A percentile compares a stretch with the other conserved stretches of the same genome.
Evolutionary conservation across 306 rosid species (phyloP).

Genomic region (Quercus wislizeni): DNA sequence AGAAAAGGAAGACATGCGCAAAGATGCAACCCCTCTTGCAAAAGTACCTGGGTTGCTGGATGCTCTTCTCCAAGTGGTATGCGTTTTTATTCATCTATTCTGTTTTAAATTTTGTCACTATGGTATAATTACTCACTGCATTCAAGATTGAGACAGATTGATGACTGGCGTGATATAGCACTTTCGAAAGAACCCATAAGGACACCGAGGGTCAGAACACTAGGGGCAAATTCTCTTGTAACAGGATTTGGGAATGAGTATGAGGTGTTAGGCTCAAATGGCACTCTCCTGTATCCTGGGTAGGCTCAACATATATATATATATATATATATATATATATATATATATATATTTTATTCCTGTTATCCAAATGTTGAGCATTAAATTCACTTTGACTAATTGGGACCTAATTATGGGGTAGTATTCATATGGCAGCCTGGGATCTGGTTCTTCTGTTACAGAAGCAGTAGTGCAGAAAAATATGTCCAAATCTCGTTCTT

Average conservation of each 20-base stretch:
- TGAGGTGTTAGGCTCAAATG: constrained; percentile 59
- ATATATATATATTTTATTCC: neutral
- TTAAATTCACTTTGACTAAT: constrained; percentile 5
- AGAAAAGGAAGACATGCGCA: constrained; percentile 92
- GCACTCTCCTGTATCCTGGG: constrained; percentile 49
- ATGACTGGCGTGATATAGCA: constrained; percentile 96
- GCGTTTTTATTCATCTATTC: constrained; percentile 26
- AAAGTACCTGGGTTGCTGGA: constrained; percentile 94
- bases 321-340: too few relatives aligned
- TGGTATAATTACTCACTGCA: neutral
- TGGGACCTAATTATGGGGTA: constrained; percentile 33
- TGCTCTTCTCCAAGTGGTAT: constrained; percentile 94
- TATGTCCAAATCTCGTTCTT: constrained; percentile 49
- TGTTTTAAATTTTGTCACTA: constrained; percentile 3
- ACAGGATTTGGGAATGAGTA: constrained; percentile 88
- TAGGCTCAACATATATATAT: constrained; percentile 21
- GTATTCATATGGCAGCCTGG: constrained; percentile 44
- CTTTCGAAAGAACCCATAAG: constrained; percentile 68
- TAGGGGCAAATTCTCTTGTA: constrained; percentile 71
- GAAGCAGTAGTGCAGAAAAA: constrained; percentile 54
- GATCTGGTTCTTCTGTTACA: constrained; percentile 45
- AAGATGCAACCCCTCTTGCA: constrained; percentile 74
- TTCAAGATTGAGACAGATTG: constrained; percentile 57
- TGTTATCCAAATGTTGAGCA: constrained; percentile 9
- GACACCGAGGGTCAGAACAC: constrained; percentile 58